Conservation (phyloP, 2,329 filamentous ascomycete species). For the Ceratocystis ficicola region DNA sequence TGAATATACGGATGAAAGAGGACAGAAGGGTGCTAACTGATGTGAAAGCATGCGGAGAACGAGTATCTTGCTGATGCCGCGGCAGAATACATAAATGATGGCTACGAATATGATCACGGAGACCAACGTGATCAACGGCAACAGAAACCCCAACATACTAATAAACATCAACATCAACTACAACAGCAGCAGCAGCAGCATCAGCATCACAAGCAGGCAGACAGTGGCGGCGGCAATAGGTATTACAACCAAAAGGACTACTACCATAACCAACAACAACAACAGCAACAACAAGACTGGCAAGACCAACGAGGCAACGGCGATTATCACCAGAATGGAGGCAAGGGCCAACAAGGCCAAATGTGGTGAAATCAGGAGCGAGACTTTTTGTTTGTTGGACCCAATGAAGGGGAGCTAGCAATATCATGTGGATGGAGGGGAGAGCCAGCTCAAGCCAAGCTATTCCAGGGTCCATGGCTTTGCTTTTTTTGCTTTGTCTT, state of each 20-base stretch:
- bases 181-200: conserved; percentile 4
- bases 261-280: conserved; percentile 13
- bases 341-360: conserved; percentile 13
- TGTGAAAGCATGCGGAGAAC: conserved; percentile 32
- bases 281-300: conserved; percentile 2
- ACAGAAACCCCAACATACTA: conserved; percentile 4
- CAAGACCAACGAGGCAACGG: conserved; percentile 9
- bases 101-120: conserved; percentile 36
- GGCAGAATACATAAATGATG: conserved; percentile 39
- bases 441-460: no score
- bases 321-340: conserved; percentile 2
- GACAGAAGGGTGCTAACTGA: background rate
- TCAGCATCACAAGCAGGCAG: conserved; percentile 9
- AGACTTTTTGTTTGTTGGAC: background rate
- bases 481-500: no score
- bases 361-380: conserved; percentile 18
- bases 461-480: no score
- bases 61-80: conserved; percentile 38
- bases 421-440: no score
- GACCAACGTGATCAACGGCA: conserved; percentile 13
- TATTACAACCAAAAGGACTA: conserved; percentile 18
- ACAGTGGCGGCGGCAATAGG: background rate
- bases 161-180: conserved; percentile 1
- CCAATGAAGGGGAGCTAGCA: no score
- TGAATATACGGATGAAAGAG: no score